phyloP scores from a whole-genome alignment of 352 stramenopile genomes.

The Aphanomyces stellatus region DNA sequence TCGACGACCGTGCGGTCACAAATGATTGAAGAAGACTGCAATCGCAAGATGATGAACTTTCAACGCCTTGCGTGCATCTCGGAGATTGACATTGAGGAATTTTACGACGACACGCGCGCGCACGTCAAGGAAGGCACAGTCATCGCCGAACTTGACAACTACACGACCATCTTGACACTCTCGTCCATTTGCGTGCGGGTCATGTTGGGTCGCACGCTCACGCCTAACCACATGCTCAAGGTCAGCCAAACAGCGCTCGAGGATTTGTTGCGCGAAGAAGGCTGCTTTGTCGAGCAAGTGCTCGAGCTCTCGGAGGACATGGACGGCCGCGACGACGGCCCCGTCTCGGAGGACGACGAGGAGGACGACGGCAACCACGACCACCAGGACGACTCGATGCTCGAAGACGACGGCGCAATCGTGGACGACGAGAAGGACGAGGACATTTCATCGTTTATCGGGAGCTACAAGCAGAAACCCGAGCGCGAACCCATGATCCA shows the following conservation, averaged over 20 bases:
- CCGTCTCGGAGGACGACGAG: constrained; percentile 25
- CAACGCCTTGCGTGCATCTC: constrained; percentile 69
- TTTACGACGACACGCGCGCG: constrained; percentile 73
- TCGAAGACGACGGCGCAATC: constrained; percentile 24
- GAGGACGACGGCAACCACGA: constrained; percentile 22
- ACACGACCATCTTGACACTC: constrained; percentile 59
- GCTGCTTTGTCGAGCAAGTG: constrained; percentile 50
- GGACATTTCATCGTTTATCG: constrained; percentile 47
- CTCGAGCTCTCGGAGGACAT: constrained; percentile 32
- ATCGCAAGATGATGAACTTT: constrained; percentile 62
- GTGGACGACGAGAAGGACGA: constrained; percentile 12
- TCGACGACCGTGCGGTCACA: constrained; percentile 77
- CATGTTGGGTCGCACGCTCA: constrained; percentile 58
- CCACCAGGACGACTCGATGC: constrained; percentile 23
- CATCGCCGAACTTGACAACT: constrained; percentile 76
- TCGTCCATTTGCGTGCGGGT: constrained; percentile 79
- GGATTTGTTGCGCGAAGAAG: constrained; percentile 61
- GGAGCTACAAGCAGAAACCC: constrained; percentile 34
- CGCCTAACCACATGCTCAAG: constrained; percentile 76
- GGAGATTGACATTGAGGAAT: constrained; percentile 82
- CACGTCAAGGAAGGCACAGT: constrained; percentile 84
- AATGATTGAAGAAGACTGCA: constrained; percentile 75
- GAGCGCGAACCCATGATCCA: constrained; percentile 9
- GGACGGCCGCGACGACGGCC: constrained; percentile 3
- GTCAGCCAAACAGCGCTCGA: constrained; percentile 79